Evolutionary conservation across 495 filamentous ascomycete genomes (phyloP).

Genomic region (Aspergillus biplanus): DNA sequence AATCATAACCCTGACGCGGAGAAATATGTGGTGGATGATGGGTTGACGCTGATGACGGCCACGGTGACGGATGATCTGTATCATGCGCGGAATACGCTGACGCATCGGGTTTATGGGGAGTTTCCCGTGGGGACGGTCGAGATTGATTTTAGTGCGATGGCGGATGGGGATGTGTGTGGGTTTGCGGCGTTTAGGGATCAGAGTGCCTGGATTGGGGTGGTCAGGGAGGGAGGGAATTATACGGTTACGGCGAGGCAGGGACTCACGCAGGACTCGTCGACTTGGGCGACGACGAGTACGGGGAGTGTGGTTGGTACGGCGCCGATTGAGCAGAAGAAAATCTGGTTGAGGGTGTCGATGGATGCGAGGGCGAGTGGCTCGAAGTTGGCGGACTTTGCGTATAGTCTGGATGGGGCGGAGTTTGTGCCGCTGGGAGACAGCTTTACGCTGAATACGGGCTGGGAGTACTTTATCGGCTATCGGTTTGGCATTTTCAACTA

Average conservation of each 20-base stretch:
- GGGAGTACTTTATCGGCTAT: not conserved
- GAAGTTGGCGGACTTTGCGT: not conserved
- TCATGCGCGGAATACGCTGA: constrained; percentile 58
- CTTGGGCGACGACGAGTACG: not conserved
- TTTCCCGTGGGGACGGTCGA: constrained; percentile 47
- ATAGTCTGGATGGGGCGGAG: not conserved
- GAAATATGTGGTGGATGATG: constrained; percentile 32
- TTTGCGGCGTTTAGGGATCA: constrained; percentile 54
- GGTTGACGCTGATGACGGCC: constrained; percentile 49
- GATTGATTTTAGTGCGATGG: constrained; percentile 51
- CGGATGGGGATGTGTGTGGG: constrained; percentile 54
- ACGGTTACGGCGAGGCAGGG: not conserved
- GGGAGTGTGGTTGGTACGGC: not conserved
- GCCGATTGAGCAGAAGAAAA: not conserved
- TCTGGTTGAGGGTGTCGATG: not conserved
- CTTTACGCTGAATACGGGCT: not conserved
- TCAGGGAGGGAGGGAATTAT: constrained; percentile 18
- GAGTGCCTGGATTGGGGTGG: constrained; percentile 54
- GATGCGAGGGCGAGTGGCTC: not conserved
- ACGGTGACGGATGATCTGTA: constrained; percentile 57
- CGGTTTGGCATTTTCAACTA: not conserved
- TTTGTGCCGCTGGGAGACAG: not conserved
- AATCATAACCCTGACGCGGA: constrained; percentile 60
- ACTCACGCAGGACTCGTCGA: not conserved
- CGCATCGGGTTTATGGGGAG: constrained; percentile 54